Conservation (phyloP, 2,329 filamentous ascomycete genomes). For the Fusarium succisae region DNA sequence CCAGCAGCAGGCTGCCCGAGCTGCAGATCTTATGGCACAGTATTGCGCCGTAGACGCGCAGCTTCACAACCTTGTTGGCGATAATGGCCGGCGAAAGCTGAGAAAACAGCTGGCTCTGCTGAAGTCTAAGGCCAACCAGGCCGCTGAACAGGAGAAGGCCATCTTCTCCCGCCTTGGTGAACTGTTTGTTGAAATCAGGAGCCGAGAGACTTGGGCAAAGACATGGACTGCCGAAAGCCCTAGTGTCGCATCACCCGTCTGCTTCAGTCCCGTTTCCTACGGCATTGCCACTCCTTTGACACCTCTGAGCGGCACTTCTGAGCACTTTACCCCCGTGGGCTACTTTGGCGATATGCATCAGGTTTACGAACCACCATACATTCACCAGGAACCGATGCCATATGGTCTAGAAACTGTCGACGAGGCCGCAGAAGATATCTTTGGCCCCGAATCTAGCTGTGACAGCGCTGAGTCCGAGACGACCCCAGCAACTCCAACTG, state of each 20-base stretch:
- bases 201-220: slow-evolving; percentile 52
- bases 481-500: slow-evolving; percentile 5
- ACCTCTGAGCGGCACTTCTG: slow-evolving; percentile 41
- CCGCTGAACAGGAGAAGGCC: slow-evolving; percentile 56
- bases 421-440: slow-evolving; percentile 35
- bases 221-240: slow-evolving; percentile 21
- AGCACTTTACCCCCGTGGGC: slow-evolving; percentile 47
- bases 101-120: slow-evolving; percentile 56
- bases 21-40: slow-evolving; percentile 50
- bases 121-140: slow-evolving; percentile 54
- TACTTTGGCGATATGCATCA: slow-evolving; percentile 26
- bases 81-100: slow-evolving; percentile 45
- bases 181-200: slow-evolving; percentile 59
- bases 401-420: slow-evolving; percentile 40
- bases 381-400: neutral
- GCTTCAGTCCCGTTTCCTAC: slow-evolving; percentile 24
- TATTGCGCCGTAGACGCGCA: slow-evolving; percentile 51
- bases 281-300: slow-evolving; percentile 32
- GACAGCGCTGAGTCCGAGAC: neutral
- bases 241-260: slow-evolving; percentile 11
- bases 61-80: slow-evolving; percentile 35
- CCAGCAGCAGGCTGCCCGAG: slow-evolving; percentile 51
- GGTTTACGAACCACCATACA: neutral
- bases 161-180: slow-evolving; percentile 59
- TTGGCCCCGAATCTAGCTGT: neutral